Evolutionary conservation across 179 eudicot genomes (phyloP).

Genomic region (Monotropa hypopitys): DNA sequence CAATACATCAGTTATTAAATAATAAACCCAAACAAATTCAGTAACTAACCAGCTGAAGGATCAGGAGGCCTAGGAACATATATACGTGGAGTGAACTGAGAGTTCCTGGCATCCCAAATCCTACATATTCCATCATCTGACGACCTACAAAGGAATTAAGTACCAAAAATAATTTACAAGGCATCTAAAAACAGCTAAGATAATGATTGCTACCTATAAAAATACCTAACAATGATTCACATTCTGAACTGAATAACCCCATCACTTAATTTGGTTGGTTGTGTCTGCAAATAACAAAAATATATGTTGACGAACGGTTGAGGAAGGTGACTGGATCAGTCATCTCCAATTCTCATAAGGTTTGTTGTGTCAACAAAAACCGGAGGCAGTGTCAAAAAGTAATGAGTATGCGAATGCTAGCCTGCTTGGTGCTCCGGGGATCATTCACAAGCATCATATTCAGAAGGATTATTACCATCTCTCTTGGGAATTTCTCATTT

Average conservation of each 20-base stretch:
- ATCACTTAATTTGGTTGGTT: background rate
- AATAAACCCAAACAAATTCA: constrained; percentile 2
- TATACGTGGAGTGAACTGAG: constrained; percentile 59
- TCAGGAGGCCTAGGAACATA: constrained; percentile 58
- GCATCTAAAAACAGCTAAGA: background rate
- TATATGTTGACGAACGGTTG: background rate
- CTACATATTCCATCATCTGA: constrained; percentile 97
- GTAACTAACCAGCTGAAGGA: background rate
- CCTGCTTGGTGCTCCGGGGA: background rate
- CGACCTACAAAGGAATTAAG: constrained; percentile 38
- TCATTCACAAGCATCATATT: background rate
- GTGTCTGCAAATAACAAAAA: background rate
- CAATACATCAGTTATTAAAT: background rate
- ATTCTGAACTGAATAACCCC: background rate
- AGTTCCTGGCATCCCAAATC: constrained; percentile 86
- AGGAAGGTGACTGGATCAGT: background rate
- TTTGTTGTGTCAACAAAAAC: background rate
- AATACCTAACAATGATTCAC: background rate
- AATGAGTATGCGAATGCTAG: background rate
- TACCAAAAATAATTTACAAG: background rate
- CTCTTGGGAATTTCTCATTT: background rate
- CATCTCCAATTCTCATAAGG: background rate
- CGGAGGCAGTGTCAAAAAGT: background rate
- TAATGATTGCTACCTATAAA: background rate
- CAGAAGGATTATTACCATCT: background rate